A percentile compares a stretch with the other conserved stretches of the same genome.
phyloP scores from a whole-genome alignment of 2,329 filamentous ascomycete species.

The Gaeumannomyces tritici region DNA sequence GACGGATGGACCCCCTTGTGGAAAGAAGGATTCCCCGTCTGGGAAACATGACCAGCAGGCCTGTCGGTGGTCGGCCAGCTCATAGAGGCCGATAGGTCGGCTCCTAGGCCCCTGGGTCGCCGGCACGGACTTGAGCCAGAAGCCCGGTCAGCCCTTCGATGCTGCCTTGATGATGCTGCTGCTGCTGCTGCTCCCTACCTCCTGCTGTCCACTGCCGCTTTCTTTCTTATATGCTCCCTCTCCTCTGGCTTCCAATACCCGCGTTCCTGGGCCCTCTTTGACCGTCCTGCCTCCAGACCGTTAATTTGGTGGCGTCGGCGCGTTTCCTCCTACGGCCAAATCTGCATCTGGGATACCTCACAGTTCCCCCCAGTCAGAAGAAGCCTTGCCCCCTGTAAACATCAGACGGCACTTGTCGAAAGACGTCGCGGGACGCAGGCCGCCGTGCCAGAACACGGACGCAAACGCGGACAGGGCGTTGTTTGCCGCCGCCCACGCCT shows the following conservation, averaged over 20 bases:
- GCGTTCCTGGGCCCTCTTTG: background rate
- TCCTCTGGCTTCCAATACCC: background rate
- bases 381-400: background rate
- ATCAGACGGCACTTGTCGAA: background rate
- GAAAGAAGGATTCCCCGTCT: background rate
- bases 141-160: background rate
- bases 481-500: background rate
- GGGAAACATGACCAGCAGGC: background rate
- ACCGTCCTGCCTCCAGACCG: background rate
- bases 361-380: background rate
- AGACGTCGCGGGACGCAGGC: background rate
- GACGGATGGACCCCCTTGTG: background rate
- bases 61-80: background rate
- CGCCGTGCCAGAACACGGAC: background rate
- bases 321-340: background rate
- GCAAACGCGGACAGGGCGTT: too few species aligned
- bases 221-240: background rate
- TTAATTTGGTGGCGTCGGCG: background rate
- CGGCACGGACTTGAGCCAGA: background rate
- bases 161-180: background rate
- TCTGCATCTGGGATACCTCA: background rate
- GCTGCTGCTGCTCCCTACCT: background rate
- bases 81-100: background rate
- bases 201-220: too few species aligned
- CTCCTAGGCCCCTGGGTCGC: background rate